A percentile compares a stretch with the other conserved stretches of the same genome.
Conservation (phyloP, 345 rosid genomes). For the Lepidium sativum region DNA sequence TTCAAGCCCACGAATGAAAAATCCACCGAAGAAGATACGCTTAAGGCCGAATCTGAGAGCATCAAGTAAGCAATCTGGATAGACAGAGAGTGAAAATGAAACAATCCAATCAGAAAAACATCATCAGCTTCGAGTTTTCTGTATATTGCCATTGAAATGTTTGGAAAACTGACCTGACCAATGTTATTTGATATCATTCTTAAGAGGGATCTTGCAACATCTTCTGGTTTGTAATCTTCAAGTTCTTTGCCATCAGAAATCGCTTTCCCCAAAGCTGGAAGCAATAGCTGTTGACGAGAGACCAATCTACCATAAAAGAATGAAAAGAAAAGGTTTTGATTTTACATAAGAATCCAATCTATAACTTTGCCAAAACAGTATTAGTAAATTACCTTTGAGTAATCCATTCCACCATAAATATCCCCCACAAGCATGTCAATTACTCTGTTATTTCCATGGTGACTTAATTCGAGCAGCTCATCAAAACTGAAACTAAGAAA, state of each 20-base stretch:
- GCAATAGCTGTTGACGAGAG: conserved; percentile 67
- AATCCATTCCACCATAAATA: conserved; percentile 74
- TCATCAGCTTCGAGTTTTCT: not conserved
- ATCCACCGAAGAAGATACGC: conserved; percentile 72
- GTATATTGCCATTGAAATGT: not conserved
- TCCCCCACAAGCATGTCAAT: conserved; percentile 95
- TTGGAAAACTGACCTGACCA: conserved; percentile 51
- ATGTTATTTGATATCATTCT: conserved; percentile 83
- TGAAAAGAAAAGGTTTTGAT: not conserved
- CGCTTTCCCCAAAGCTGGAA: conserved; percentile 81
- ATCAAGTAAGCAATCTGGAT: conserved; percentile 65
- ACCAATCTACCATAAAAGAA: conserved; percentile 47
- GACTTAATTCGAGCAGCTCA: conserved; percentile 72
- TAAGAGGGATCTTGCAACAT: conserved; percentile 60
- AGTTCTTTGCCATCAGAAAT: conserved; percentile 61
- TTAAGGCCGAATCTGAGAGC: conserved; percentile 81
- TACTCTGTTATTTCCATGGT: conserved; percentile 66
- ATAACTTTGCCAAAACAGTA: not conserved
- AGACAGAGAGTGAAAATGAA: not conserved
- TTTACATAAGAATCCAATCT: not conserved
- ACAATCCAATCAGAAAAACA: not conserved
- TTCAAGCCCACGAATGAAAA: conserved; percentile 63
- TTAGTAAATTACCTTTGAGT: conserved; percentile 43
- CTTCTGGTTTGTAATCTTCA: conserved; percentile 69
- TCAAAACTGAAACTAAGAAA: conserved; percentile 46